Evolutionary conservation across 1,284 basidiomycete species (phyloP).

Genomic region (Marasmius tenuissimus): DNA sequence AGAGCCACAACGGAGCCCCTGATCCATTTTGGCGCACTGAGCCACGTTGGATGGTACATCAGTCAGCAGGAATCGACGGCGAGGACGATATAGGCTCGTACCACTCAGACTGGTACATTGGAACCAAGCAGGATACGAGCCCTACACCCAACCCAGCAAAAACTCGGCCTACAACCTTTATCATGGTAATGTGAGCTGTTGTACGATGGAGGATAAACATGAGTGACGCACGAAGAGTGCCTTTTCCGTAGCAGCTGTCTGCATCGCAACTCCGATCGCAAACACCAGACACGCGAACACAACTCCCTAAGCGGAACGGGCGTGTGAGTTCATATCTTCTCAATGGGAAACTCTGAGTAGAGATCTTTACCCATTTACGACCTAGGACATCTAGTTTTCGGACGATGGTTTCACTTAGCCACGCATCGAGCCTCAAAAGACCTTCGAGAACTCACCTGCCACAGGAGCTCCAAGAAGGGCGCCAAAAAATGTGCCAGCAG

Average conservation of each 20-base stretch:
- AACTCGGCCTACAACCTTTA: conserved; percentile 69
- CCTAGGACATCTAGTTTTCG: conserved; percentile 20
- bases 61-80: not conserved
- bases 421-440: not conserved
- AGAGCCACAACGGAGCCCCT: conserved; percentile 82
- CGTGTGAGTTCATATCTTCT: not conserved
- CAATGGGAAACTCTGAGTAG: not conserved
- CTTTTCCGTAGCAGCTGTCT: conserved; percentile 54
- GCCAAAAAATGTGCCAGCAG: conserved; percentile 73
- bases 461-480: conserved; percentile 49
- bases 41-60: not conserved
- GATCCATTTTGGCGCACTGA: conserved; percentile 67
- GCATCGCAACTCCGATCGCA: conserved; percentile 66
- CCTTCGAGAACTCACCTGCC: conserved; percentile 34
- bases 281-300: conserved; percentile 63
- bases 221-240: conserved; percentile 48
- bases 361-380: conserved; percentile 27
- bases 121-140: conserved; percentile 48
- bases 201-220: not conserved
- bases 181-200: not conserved
- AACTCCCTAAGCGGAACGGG: conserved; percentile 42
- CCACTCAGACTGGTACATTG: conserved; percentile 85
- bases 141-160: conserved; percentile 86
- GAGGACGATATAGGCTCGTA: conserved; percentile 20
- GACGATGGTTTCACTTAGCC: not conserved